Base-by-base conservation (phyloP, 306 rosid genomes). In the Malus fusca region DNA sequence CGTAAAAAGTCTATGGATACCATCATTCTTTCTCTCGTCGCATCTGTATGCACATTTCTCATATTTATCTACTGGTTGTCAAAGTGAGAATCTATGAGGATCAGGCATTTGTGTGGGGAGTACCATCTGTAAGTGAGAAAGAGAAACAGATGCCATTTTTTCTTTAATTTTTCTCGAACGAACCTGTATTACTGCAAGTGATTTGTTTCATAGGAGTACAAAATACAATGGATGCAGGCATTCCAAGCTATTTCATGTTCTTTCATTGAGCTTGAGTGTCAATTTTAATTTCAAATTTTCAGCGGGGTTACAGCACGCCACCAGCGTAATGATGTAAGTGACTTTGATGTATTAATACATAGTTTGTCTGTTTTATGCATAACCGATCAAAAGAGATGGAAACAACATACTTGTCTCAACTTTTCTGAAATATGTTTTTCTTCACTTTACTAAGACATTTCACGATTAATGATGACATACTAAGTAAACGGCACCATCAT, bases 1-100 rank as follows among this genome's bases (percentile, higher is more conserved):
- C 80, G 96, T 65, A 96, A 96, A 87, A 96, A 96, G 85, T 96
- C 97, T 0, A 82, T 89, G 98, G 99, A 96, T 72, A 89, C 97
- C 51, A 84, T 96, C 75, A 89, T 96, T 81, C 96, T 92, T 58
- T 88, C 97, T 8, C 93, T 92, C 4, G 92, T 92, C 14, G 97
- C 97, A 77, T 92, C 98, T 3, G 89, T 90, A 52, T 96, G 99
- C 90, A 92, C 89, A 71, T 90, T 90, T 88, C 96, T 95, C 75
- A 90, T 90, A 75, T 79, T 89, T 74, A 88, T 90, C 84, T 92
- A 96, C 85, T 96, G 99, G 99, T 72, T 90, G 85, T 75, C 88
- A 85, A 96, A 96, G 85, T 96, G 91, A 96, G 75, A 65, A 55
- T 73, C 70, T 11, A 22, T 28, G 44, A 44, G 46, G 70, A 62